Percentiles rank a stretch among this genome's conserved stretches.
phyloP scores from a whole-genome alignment of 169 alveolate species.

The Plasmodium yoelii region DNA sequence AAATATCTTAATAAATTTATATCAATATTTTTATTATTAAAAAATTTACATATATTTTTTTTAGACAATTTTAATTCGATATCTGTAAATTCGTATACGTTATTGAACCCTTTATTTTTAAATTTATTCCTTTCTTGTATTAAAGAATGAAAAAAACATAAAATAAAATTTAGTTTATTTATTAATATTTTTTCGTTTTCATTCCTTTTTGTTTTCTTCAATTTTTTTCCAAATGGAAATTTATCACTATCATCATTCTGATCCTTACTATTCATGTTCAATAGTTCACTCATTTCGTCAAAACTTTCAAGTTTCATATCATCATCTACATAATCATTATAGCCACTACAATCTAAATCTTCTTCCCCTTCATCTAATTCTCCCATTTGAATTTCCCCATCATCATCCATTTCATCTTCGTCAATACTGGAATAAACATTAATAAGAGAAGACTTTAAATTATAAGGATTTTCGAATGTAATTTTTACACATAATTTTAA shows the following conservation, averaged over 20 bases:
- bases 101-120: slow-evolving; percentile 67
- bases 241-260: slow-evolving; percentile 3
- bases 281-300: not conserved
- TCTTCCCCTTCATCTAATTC: slow-evolving; percentile 1
- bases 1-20: slow-evolving; percentile 55
- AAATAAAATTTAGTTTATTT: slow-evolving; percentile 51
- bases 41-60: slow-evolving; percentile 40
- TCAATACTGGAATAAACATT: slow-evolving; percentile 51
- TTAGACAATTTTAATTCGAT: slow-evolving; percentile 68
- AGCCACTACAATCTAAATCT: not conserved
- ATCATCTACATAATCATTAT: not conserved
- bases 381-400: not conserved
- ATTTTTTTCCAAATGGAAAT: not conserved
- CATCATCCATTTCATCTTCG: slow-evolving; percentile 1
- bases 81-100: slow-evolving; percentile 62
- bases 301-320: not conserved
- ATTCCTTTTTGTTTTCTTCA: slow-evolving; percentile 5
- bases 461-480: slow-evolving; percentile 63
- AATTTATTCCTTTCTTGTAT: slow-evolving; percentile 73
- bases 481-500: slow-evolving; percentile 64
- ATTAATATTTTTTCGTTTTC: slow-evolving; percentile 55
- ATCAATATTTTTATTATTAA: slow-evolving; percentile 60
- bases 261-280: not conserved
- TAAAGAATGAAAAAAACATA: slow-evolving; percentile 72
- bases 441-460: slow-evolving; percentile 48